Evolutionary conservation across 768 basidiomycete species (phyloP), one percentile per base, ranked within the genome.

Genomic region (Gelatoporia subvermispora): DNA sequence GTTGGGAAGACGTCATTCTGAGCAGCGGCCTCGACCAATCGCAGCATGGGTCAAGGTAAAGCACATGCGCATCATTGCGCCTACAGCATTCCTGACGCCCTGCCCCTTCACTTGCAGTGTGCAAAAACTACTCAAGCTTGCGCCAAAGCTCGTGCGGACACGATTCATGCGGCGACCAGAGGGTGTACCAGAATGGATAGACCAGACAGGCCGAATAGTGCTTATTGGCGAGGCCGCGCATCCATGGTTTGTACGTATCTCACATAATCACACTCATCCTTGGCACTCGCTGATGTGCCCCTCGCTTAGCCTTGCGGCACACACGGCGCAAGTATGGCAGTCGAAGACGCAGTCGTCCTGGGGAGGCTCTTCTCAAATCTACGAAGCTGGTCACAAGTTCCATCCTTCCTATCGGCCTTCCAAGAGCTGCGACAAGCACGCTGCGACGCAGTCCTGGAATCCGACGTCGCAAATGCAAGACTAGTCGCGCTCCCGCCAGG

Each of bases 141-240:
- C 66, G 2, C 65, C 68, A 0, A 49, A 60, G 9, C 72, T 73
- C 40, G 54, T 73, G 8, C 68, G 68, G 0, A 64, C 77, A 1
- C 63, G 67, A 18, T 62, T 72, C 11, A 65, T 73, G 51, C 48
- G 51, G 18, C 58, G 57, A 3, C 52, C 49, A 15, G 53, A 62
- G 3, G 64, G 68, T 11, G 58, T 77, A 18, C 76, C 81, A 24
- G 71, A 66, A 41, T 72, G 77, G 64, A 73, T 76, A 5, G 78
- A 81, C 54, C 67, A 73, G 10, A 60, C 62, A 17, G 76, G 74
- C 8, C 67, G 71, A 43, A 62, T 77, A 18, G 71, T 77, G 15
- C 62, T 83, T 15, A 70, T 81, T n/a, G 83, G 81, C 42, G 79
- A 82, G 46, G 80, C 81, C 2, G 79, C 77, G 0, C 81, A 84